Conservation (phyloP, 768 basidiomycete genomes). For the Megacollybia marginata region DNA sequence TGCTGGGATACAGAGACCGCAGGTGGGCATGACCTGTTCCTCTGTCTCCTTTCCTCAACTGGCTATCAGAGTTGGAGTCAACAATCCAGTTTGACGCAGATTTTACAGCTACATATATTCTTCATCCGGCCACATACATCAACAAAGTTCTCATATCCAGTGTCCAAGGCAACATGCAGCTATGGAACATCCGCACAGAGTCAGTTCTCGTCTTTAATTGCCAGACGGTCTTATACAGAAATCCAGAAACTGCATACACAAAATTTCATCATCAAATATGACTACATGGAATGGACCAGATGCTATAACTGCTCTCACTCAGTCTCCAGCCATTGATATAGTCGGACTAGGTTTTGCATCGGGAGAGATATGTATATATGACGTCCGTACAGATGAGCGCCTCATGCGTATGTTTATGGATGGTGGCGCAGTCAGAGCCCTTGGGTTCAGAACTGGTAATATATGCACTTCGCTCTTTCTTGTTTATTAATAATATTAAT, state of each 20-base stretch:
- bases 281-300: conserved; percentile 28
- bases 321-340: conserved; percentile 95
- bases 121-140: conserved; percentile 94
- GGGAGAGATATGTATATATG: conserved; percentile 84
- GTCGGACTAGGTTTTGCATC: conserved; percentile 88
- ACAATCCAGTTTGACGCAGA: conserved; percentile 73
- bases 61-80: conserved; percentile 45
- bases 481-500: conserved; percentile 1
- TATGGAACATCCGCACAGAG: conserved; percentile 93
- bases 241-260: conserved; percentile 74
- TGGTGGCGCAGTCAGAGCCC: conserved; percentile 64
- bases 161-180: conserved; percentile 70
- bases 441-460: conserved; percentile 82
- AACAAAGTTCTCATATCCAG: conserved; percentile 91
- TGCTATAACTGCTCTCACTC: conserved; percentile 73
- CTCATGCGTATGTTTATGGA: conserved; percentile 90
- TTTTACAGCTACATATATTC: conserved; percentile 78
- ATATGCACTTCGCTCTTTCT: conserved; percentile 3
- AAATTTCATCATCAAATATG: conserved; percentile 54
- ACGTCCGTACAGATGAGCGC: conserved; percentile 84
- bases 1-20: conserved; percentile 64
- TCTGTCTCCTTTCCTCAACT: background rate
- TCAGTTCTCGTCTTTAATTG: conserved; percentile 24
- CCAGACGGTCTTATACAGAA: background rate
- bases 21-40: conserved; percentile 32